These are phyloP conservation scores for Gynostemma pentaphyllum DNA, from an alignment of 306 rosid species.

Conservation along the genomic window DNA sequence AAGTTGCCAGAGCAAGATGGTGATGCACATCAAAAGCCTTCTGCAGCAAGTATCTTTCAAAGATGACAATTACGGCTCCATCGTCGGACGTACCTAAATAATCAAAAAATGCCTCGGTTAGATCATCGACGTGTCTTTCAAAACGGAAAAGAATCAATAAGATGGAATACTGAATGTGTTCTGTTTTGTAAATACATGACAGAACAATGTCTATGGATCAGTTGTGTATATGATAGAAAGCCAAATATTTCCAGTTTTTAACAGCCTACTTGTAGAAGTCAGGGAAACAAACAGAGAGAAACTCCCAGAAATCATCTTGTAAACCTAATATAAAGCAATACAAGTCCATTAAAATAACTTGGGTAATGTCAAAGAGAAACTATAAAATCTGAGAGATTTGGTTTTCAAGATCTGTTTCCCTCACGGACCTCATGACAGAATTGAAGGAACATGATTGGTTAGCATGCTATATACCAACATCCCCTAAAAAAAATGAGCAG, in stretches of 20 bases:
- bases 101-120: not conserved
- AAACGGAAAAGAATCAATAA: not conserved
- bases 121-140: not conserved
- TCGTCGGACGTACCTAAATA: constrained; percentile 4
- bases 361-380: not conserved
- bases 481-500: too few relatives aligned
- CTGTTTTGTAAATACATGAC: not conserved
- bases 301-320: not conserved
- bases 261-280: not conserved
- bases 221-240: not conserved
- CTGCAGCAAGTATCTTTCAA: constrained; percentile 42
- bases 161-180: not conserved
- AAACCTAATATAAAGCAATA: not conserved
- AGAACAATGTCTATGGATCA: not conserved
- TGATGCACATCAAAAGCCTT: constrained; percentile 17
- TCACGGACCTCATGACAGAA: too few relatives aligned
- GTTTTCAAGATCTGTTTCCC: too few relatives aligned
- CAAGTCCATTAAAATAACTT: not conserved
- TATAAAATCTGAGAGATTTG: not conserved
- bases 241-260: not conserved
- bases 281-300: not conserved
- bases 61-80: constrained; percentile 23
- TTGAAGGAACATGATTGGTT: too few relatives aligned
- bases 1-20: constrained; percentile 53
- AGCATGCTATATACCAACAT: too few relatives aligned